Conservation (phyloP, 2,329 filamentous ascomycete genomes). For the Beauveria medogensis region DNA sequence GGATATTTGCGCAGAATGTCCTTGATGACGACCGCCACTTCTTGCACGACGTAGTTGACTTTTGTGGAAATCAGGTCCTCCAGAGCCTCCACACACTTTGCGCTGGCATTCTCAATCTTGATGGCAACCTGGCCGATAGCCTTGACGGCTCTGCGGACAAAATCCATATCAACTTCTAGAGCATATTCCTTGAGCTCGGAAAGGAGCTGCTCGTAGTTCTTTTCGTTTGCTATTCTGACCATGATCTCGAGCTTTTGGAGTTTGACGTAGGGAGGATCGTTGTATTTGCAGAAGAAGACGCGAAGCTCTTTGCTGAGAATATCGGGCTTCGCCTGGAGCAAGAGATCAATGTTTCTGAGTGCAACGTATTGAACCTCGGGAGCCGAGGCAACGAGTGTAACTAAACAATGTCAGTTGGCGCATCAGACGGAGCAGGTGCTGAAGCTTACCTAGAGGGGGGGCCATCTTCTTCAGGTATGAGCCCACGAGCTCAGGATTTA, state of each 20-base stretch:
- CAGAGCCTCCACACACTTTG: constrained; percentile 90
- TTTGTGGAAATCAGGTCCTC: constrained; percentile 94
- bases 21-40: constrained; percentile 98
- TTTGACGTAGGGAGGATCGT: constrained; percentile 95
- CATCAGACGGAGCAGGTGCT: background rate
- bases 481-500: constrained; percentile 68
- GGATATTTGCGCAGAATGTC: constrained; percentile 97
- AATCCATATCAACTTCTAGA: constrained; percentile 98
- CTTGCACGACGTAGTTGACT: constrained; percentile 98
- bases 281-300: constrained; percentile 99
- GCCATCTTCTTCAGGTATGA: constrained; percentile 98
- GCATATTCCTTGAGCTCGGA: constrained; percentile 96
- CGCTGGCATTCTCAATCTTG: constrained; percentile 91
- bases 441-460: constrained; percentile 69
- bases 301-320: constrained; percentile 95
- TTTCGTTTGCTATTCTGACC: constrained; percentile 97
- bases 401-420: constrained; percentile 34
- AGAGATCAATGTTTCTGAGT: constrained; percentile 87
- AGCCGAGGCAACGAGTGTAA: constrained; percentile 89
- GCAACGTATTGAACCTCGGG: constrained; percentile 98
- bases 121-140: constrained; percentile 97
- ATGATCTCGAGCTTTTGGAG: constrained; percentile 97
- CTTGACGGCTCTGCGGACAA: constrained; percentile 86
- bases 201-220: constrained; percentile 89
- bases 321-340: constrained; percentile 91